Percentiles rank a stretch among this genome's conserved stretches.
phyloP scores from a whole-genome alignment of 257 asterid genomes.

The Craterostigma plantagineum region DNA sequence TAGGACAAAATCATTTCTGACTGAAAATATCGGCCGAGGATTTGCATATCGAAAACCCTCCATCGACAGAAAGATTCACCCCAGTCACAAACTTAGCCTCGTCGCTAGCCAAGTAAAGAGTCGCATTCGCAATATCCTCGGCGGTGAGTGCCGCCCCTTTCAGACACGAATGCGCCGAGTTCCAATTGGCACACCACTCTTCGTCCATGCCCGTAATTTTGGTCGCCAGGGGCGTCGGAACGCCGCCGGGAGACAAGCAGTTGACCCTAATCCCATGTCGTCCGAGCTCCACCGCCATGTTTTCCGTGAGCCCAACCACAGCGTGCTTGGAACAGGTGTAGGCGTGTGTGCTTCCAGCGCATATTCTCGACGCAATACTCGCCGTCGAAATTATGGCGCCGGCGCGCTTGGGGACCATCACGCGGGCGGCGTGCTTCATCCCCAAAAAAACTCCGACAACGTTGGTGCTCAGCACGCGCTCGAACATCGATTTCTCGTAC shows the following conservation, averaged over 20 bases:
- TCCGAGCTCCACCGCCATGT: constrained; percentile 57
- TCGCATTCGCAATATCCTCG: constrained; percentile 76
- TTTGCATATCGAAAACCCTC: constrained; percentile 61
- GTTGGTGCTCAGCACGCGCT: constrained; percentile 46
- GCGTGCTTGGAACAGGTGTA: constrained; percentile 60
- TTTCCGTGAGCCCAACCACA: constrained; percentile 51
- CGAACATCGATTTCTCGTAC: constrained; percentile 36
- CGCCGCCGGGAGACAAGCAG: constrained; percentile 58
- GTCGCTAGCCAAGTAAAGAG: constrained; percentile 42
- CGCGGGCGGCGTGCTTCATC: constrained; percentile 57
- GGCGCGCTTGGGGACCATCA: constrained; percentile 48
- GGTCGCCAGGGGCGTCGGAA: constrained; percentile 35
- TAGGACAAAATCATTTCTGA: too few relatives aligned
- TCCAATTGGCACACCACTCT: constrained; percentile 27
- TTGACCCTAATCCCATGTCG: constrained; percentile 53
- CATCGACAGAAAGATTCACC: constrained; percentile 50
- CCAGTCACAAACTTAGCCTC: constrained; percentile 58
- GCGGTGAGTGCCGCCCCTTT: constrained; percentile 42
- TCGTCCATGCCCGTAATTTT: constrained; percentile 26
- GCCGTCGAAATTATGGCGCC: constrained; percentile 48
- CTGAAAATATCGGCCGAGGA: too few relatives aligned
- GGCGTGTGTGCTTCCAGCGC: constrained; percentile 52
- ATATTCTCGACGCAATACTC: constrained; percentile 30
- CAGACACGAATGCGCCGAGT: constrained; percentile 31
- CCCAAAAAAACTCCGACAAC: constrained; percentile 54